Percentiles rank a stretch among this genome's conserved stretches.
Conservation (phyloP, 2,329 filamentous ascomycete genomes). For the Aphanoascus verrucosus region DNA sequence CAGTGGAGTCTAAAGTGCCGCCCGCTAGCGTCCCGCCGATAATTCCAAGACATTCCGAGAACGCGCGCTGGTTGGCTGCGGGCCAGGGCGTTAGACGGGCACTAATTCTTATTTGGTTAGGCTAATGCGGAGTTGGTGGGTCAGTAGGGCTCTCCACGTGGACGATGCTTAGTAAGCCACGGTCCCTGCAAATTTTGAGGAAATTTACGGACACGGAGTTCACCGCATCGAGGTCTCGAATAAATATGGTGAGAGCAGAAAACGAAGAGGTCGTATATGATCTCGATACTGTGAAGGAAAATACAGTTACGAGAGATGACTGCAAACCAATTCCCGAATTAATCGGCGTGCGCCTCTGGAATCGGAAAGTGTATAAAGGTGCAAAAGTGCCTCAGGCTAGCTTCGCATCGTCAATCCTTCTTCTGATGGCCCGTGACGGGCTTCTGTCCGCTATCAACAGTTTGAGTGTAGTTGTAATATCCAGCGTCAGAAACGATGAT, state of each 20-base stretch:
- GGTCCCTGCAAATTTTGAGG: background rate
- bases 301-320: no score
- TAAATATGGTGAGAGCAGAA: no score
- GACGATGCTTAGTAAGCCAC: background rate
- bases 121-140: background rate
- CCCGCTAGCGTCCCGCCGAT: background rate
- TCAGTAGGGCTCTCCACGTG: background rate
- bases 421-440: background rate
- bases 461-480: background rate
- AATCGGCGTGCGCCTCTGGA: no score
- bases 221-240: no score
- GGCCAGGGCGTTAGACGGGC: background rate
- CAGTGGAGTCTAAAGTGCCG: background rate
- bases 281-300: no score
- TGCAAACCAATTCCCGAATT: no score
- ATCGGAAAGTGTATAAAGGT: background rate
- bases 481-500: slow-evolving; percentile 61
- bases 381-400: no score
- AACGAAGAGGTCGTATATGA: no score
- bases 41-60: background rate
- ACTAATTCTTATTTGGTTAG: background rate
- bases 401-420: background rate
- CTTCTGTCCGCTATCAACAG: background rate
- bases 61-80: background rate
- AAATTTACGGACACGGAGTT: no score